Evolutionary conservation across 805 yeast genomes (phyloP).

Genomic region (Wickerhamiella vanderwaltii): DNA sequence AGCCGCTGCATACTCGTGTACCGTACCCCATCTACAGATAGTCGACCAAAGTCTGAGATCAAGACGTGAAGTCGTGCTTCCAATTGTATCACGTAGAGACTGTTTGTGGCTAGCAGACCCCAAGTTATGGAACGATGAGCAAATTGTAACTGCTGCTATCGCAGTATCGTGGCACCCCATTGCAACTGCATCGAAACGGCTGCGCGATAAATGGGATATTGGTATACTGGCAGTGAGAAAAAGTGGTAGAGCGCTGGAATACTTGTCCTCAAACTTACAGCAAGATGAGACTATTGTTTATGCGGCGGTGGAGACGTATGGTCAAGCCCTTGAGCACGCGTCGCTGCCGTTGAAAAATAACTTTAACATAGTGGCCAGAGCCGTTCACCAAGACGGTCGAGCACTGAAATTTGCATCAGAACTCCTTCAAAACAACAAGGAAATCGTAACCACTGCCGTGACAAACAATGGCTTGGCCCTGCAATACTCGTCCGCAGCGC

Average conservation of each 20-base stretch:
- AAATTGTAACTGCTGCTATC: neutral
- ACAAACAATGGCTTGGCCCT: neutral
- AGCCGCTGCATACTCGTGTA: neutral
- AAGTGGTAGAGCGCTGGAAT: slow-evolving; percentile 1
- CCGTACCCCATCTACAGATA: neutral
- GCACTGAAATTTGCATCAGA: slow-evolving; percentile 1
- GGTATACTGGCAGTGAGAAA: neutral
- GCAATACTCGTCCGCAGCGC: neutral
- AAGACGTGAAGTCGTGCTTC: neutral
- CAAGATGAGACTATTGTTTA: neutral
- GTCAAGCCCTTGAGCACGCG: slow-evolving; percentile 1
- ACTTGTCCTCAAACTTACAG: neutral
- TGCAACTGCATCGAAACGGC: neutral
- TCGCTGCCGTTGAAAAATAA: neutral
- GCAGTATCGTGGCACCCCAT: slow-evolving; percentile 1
- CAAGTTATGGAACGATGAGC: neutral
- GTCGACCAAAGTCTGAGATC: neutral
- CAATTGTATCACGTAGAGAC: slow-evolving; percentile 1
- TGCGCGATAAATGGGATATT: neutral
- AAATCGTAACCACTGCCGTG: neutral
- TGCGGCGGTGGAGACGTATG: neutral
- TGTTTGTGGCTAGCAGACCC: neutral
- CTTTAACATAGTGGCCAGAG: neutral
- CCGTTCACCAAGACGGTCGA: neutral
- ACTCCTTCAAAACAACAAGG: neutral